Evolutionary conservation across 2,329 filamentous ascomycete genomes (phyloP).

Genomic region (Clonostachys solani): DNA sequence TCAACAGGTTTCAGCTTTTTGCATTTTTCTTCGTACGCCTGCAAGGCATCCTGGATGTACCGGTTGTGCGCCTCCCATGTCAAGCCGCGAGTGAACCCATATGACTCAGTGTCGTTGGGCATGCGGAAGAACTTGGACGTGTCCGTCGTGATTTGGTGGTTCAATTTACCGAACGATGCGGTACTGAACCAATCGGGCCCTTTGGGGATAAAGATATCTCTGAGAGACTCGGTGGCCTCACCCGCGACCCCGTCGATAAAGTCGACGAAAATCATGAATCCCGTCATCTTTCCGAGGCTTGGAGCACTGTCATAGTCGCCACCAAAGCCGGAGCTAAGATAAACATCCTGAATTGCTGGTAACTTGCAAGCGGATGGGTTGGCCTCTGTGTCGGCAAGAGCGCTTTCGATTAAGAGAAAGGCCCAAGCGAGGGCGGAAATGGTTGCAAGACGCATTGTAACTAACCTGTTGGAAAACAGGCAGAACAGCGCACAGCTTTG

Average conservation of each 20-base stretch:
- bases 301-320: slow-evolving; percentile 20
- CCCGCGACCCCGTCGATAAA: slow-evolving; percentile 16
- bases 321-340: slow-evolving; percentile 21
- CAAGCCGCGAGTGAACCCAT: background rate
- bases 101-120: slow-evolving; percentile 6
- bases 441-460: too few species aligned
- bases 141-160: slow-evolving; percentile 13
- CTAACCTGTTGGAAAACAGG: too few species aligned
- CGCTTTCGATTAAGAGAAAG: too few species aligned
- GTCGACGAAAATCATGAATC: slow-evolving; percentile 30
- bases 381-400: too few species aligned
- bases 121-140: slow-evolving; percentile 15
- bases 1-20: slow-evolving; percentile 4
- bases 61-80: background rate
- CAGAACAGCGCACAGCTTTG: too few species aligned
- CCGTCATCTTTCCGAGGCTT: slow-evolving; percentile 18
- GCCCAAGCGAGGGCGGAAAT: too few species aligned
- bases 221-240: slow-evolving; percentile 13
- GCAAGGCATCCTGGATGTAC: slow-evolving; percentile 1
- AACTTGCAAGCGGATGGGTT: slow-evolving; percentile 9
- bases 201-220: slow-evolving; percentile 15
- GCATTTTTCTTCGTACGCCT: background rate
- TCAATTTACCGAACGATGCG: slow-evolving; percentile 5
- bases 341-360: slow-evolving; percentile 12
- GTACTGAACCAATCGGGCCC: background rate